These are phyloP conservation scores for Pseudocercospora fuligena DNA, from an alignment of 2,329 filamentous ascomycete species.

Conservation along the genomic window DNA sequence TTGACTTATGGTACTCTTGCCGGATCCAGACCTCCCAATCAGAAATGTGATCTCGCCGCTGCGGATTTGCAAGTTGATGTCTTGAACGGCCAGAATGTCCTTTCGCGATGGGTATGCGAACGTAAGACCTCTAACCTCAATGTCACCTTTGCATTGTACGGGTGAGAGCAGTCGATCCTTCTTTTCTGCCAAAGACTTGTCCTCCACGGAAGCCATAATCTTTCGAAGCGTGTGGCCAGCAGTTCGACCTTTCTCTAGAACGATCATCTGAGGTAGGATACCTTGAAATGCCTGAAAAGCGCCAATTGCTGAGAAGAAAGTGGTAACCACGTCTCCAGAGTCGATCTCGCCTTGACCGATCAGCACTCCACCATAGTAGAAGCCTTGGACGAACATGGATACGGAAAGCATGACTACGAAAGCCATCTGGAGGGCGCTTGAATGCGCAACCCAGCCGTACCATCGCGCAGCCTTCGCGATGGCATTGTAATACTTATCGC, in stretches of 20 bases:
- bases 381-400: conserved; percentile 82
- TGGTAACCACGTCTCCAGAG: conserved; percentile 74
- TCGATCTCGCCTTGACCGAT: conserved; percentile 63
- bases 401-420: conserved; percentile 75
- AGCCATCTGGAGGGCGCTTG: conserved; percentile 73
- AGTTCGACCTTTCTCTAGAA: conserved; percentile 77
- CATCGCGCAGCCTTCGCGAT: conserved; percentile 63
- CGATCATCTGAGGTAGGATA: conserved; percentile 75
- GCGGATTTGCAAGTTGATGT: conserved; percentile 71
- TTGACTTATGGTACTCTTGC: conserved; percentile 87
- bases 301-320: conserved; percentile 81
- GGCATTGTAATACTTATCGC: conserved; percentile 65
- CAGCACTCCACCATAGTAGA: conserved; percentile 81
- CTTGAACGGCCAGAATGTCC: conserved; percentile 62
- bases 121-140: conserved; percentile 68
- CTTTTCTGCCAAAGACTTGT: conserved; percentile 23
- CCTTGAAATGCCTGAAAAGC: conserved; percentile 76
- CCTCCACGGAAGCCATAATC: conserved; percentile 46
- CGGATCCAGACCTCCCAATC: conserved; percentile 84
- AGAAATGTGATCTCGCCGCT: conserved; percentile 77
- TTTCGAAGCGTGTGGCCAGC: conserved; percentile 68
- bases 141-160: conserved; percentile 63
- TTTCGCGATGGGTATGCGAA: conserved; percentile 74
- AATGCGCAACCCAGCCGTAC: conserved; percentile 71
- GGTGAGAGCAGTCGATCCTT: conserved; percentile 35